These are phyloP conservation scores for Cruciata laevipes DNA, from an alignment of 257 asterid genomes.

Conservation along the genomic window DNA sequence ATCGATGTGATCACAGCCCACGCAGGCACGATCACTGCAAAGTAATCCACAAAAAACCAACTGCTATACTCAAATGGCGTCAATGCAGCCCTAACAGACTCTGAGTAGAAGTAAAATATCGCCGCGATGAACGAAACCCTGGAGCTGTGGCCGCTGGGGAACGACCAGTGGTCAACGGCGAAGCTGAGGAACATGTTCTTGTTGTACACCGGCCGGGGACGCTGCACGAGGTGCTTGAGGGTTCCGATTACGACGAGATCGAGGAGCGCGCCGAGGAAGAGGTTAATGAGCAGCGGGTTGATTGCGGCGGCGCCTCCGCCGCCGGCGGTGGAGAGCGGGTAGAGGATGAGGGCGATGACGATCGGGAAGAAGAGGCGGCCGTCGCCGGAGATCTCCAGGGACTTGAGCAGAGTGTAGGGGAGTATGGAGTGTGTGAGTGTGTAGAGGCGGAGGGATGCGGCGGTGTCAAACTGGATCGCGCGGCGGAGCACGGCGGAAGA, in stretches of 20 bases:
- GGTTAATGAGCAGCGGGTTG: constrained; percentile 40
- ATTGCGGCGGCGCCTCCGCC: constrained; percentile 15
- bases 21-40: constrained; percentile 29
- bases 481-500: constrained; percentile 40
- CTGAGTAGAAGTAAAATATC: constrained; percentile 26
- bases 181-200: constrained; percentile 70
- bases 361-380: constrained; percentile 89
- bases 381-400: constrained; percentile 88
- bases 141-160: constrained; percentile 88
- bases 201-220: constrained; percentile 88
- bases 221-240: constrained; percentile 55
- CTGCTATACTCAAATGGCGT: constrained; percentile 12
- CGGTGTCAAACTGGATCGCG: constrained; percentile 44
- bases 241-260: constrained; percentile 59
- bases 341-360: constrained; percentile 43
- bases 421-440: constrained; percentile 57
- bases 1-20: constrained; percentile 62
- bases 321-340: constrained; percentile 20
- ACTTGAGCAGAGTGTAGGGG: constrained; percentile 62
- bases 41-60: constrained; percentile 28
- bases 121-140: constrained; percentile 65
- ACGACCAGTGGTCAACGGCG: constrained; percentile 97
- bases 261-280: constrained; percentile 53
- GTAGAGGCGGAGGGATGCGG: constrained; percentile 60
- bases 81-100: constrained; percentile 21